These are phyloP conservation scores for Stenogyne calaminthoides DNA, from an alignment of 305 asterid genomes.

Conservation along the genomic window DNA sequence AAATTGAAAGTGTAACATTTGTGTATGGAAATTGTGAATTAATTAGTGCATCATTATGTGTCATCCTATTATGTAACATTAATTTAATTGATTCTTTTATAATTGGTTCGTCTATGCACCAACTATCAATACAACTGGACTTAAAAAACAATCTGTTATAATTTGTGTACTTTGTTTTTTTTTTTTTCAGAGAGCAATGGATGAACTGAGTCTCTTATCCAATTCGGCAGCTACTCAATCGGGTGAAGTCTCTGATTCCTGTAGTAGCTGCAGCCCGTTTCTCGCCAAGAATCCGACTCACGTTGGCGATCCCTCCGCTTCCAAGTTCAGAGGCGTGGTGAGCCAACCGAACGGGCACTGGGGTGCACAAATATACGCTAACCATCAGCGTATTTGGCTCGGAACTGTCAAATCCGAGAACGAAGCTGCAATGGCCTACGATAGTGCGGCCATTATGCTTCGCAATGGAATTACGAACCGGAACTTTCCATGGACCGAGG, in stretches of 20 bases:
- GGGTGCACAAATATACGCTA: constrained; percentile 59
- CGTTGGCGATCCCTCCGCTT: not conserved
- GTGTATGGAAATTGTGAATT: not conserved
- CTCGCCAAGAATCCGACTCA: not conserved
- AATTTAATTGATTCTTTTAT: not conserved
- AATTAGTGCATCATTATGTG: not conserved
- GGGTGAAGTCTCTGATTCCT: constrained; percentile 30
- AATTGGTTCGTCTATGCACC: too few relatives aligned
- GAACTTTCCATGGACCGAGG: constrained; percentile 45
- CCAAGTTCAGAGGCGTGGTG: constrained; percentile 47
- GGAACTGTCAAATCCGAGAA: constrained; percentile 49
- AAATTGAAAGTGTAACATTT: not conserved
- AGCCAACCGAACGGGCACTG: constrained; percentile 45
- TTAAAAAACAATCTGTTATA: not conserved
- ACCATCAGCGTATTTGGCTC: constrained; percentile 59
- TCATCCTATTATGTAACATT: not conserved
- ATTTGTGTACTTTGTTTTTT: not conserved
- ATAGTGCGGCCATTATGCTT: constrained; percentile 47
- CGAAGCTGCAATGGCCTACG: constrained; percentile 53
- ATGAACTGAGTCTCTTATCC: constrained; percentile 21
- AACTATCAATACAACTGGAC: too few relatives aligned
- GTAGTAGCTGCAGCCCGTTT: constrained; percentile 21
- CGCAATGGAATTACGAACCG: constrained; percentile 32
- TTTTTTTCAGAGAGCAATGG: constrained; percentile 37
- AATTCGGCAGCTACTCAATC: constrained; percentile 2